A percentile compares a stretch with the other conserved stretches of the same genome.
These are phyloP conservation scores for Curvularia lunata DNA, from an alignment of 2,329 filamentous ascomycete genomes.

Conservation along the genomic window DNA sequence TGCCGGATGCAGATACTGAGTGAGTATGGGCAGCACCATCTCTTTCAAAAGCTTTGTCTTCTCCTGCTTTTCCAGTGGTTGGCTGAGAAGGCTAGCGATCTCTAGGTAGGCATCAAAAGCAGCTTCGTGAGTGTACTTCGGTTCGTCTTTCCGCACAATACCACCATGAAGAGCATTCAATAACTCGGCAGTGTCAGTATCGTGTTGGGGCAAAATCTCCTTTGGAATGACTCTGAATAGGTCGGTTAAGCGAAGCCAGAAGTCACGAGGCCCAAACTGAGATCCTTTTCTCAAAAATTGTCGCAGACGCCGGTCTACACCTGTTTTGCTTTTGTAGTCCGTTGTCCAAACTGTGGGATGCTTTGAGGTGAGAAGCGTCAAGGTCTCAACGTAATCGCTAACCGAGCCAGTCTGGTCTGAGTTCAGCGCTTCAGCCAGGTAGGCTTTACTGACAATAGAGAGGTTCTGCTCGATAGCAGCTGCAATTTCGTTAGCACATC, in stretches of 20 bases:
- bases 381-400: conserved; percentile 69
- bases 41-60: conserved; percentile 54
- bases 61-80: conserved; percentile 53
- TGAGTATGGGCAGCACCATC: conserved; percentile 60
- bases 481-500: conserved; percentile 2
- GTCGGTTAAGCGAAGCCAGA: conserved; percentile 72
- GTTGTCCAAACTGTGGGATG: conserved; percentile 77
- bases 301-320: conserved; percentile 65
- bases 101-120: conserved; percentile 81
- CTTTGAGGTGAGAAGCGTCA: conserved; percentile 69
- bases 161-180: conserved; percentile 73
- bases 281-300: conserved; percentile 83
- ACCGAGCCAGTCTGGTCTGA: conserved; percentile 76
- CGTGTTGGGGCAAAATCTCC: conserved; percentile 60
- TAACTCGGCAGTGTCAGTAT: conserved; percentile 65
- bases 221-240: conserved; percentile 65
- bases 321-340: conserved; percentile 64
- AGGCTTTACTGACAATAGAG: conserved; percentile 67
- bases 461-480: conserved; percentile 47
- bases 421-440: conserved; percentile 77
- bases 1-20: conserved; percentile 59
- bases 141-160: conserved; percentile 76
- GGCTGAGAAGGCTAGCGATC: conserved; percentile 58
- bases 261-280: conserved; percentile 73
- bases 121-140: conserved; percentile 67